Evolutionary conservation across 1,284 basidiomycete species (phyloP).

Genomic region (Wolfiporia cocos): DNA sequence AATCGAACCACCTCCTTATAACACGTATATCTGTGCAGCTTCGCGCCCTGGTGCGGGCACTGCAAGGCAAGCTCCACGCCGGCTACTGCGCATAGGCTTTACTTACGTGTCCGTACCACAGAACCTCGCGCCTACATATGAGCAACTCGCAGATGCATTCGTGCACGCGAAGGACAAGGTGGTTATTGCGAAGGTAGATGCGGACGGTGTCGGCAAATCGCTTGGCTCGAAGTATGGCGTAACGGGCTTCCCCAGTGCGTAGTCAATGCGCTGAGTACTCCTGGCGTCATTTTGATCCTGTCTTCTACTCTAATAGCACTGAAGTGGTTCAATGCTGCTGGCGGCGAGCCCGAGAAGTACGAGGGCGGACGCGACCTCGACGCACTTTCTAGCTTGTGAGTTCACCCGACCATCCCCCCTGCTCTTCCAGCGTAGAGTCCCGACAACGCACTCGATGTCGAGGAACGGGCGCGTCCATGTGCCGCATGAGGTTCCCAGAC

Average conservation of each 20-base stretch:
- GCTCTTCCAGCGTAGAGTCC: not conserved
- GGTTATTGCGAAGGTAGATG: slow-evolving; percentile 89
- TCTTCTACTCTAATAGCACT: slow-evolving; percentile 48
- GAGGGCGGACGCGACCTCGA: slow-evolving; percentile 81
- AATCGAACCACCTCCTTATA: too few relatives aligned
- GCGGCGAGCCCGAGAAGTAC: slow-evolving; percentile 67
- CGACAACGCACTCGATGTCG: not conserved
- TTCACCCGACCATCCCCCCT: slow-evolving; percentile 7
- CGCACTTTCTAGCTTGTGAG: slow-evolving; percentile 70
- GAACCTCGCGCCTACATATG: slow-evolving; percentile 85
- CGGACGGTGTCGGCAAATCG: slow-evolving; percentile 78
- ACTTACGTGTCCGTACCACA: slow-evolving; percentile 24
- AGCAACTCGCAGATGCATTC: slow-evolving; percentile 86
- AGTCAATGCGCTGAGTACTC: not conserved
- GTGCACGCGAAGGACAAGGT: slow-evolving; percentile 76
- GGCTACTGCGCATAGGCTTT: not conserved
- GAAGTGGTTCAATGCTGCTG: slow-evolving; percentile 80
- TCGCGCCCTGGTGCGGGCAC: slow-evolving; percentile 83
- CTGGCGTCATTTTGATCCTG: not conserved
- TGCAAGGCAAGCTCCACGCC: slow-evolving; percentile 55
- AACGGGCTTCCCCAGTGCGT: slow-evolving; percentile 82
- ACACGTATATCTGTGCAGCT: slow-evolving; percentile 39
- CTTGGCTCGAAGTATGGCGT: slow-evolving; percentile 74
- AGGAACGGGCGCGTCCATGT: too few relatives aligned
- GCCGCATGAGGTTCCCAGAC: too few relatives aligned